Conservation (phyloP, 495 filamentous ascomycete species). For the Hypoxylon fragiforme region DNA sequence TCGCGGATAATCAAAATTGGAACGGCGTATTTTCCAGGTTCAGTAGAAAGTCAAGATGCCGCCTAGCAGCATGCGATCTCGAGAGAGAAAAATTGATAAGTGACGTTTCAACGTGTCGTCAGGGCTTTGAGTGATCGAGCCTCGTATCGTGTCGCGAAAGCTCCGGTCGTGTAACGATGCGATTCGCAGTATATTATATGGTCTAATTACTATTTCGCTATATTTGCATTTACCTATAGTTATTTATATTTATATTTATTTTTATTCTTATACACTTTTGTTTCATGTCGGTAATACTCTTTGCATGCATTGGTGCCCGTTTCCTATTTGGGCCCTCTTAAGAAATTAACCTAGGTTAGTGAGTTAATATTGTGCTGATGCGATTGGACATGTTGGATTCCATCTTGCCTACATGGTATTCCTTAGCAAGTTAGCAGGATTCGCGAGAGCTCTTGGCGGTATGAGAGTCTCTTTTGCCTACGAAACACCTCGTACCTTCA, state of each 20-base stretch:
- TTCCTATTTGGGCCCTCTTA: background rate
- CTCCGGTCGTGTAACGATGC: slow-evolving; percentile 17
- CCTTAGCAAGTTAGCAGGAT: slow-evolving; percentile 1
- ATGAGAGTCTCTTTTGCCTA: too few species aligned
- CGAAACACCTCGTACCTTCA: too few species aligned
- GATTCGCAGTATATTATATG: slow-evolving; percentile 24
- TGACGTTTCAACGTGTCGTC: slow-evolving; percentile 1
- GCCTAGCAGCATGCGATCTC: background rate
- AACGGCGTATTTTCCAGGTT: too few species aligned
- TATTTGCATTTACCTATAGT: too few species aligned
- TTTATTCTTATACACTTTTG: too few species aligned
- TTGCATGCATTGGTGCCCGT: slow-evolving; percentile 12
- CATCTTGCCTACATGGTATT: background rate
- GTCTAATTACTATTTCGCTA: too few species aligned
- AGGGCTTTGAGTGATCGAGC: slow-evolving; percentile 1
- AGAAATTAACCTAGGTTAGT: too few species aligned
- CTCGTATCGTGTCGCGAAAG: slow-evolving; percentile 15
- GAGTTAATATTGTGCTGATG: background rate
- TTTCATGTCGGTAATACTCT: background rate
- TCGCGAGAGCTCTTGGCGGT: slow-evolving; percentile 6
- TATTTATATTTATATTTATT: too few species aligned
- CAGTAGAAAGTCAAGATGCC: background rate
- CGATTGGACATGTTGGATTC: too few species aligned
- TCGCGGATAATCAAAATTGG: too few species aligned
- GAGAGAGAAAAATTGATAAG: background rate